Conservation (phyloP, 768 basidiomycete species). For the Xerocomellus chrysenteron region DNA sequence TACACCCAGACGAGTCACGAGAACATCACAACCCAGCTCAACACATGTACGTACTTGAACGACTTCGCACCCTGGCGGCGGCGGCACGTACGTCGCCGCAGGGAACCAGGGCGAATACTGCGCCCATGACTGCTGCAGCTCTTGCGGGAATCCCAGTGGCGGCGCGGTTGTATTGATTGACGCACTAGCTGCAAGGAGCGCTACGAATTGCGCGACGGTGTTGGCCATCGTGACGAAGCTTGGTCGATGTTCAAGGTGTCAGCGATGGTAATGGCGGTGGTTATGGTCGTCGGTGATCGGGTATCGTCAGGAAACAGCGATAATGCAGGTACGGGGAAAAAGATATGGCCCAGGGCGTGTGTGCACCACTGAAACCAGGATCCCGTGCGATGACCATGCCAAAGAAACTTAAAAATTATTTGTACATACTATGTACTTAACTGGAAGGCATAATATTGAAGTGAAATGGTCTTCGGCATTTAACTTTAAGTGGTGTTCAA, state of each 20-base stretch:
- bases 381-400: too few relatives aligned
- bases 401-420: too few relatives aligned
- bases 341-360: too few relatives aligned
- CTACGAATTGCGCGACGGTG: background rate
- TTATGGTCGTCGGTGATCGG: background rate
- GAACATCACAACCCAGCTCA: background rate
- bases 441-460: too few relatives aligned
- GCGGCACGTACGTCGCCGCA: slow-evolving; percentile 39
- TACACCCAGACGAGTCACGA: background rate
- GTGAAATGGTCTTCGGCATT: too few relatives aligned
- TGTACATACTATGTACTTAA: too few relatives aligned
- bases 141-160: slow-evolving; percentile 5
- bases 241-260: background rate
- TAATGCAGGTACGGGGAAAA: background rate
- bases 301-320: background rate
- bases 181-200: background rate
- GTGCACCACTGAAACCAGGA: too few relatives aligned
- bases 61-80: slow-evolving; percentile 47
- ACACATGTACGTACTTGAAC: slow-evolving; percentile 43
- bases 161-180: slow-evolving; percentile 8
- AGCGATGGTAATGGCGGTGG: too few relatives aligned
- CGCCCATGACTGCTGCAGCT: slow-evolving; percentile 43
- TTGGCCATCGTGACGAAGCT: background rate
- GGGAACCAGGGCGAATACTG: slow-evolving; percentile 60
- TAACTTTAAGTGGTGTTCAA: too few relatives aligned